A percentile compares a stretch with the other conserved stretches of the same genome.
These are phyloP conservation scores for Bromus sterilis DNA, from an alignment of 176 grass and related monocot genomes.

Conservation along the genomic window DNA sequence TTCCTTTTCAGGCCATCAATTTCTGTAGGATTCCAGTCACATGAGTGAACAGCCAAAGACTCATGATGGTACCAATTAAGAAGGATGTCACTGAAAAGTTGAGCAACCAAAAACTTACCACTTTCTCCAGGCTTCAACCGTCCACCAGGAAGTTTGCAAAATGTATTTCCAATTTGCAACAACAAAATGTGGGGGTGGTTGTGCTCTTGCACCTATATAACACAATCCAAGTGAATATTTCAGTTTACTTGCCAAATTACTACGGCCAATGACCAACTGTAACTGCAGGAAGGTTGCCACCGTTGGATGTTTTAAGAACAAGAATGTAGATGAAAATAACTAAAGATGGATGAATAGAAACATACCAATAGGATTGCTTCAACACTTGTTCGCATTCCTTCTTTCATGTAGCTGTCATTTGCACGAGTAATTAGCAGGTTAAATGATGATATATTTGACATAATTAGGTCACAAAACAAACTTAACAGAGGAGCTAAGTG, in stretches of 20 bases:
- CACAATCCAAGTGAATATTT: neutral
- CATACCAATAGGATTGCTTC: slow-evolving; percentile 87
- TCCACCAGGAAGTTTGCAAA: slow-evolving; percentile 97
- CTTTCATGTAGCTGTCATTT: slow-evolving; percentile 87
- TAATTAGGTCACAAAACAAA: neutral
- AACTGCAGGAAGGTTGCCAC: neutral
- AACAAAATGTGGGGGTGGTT: slow-evolving; percentile 84
- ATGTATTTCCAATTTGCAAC: slow-evolving; percentile 95
- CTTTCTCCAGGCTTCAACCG: slow-evolving; percentile 93
- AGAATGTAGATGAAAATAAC: neutral
- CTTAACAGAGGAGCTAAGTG: neutral
- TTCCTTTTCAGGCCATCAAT: slow-evolving; percentile 90
- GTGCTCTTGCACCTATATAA: slow-evolving; percentile 81
- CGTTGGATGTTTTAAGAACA: neutral
- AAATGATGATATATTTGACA: neutral
- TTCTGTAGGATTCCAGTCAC: slow-evolving; percentile 39
- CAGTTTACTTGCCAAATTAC: neutral
- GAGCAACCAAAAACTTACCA: slow-evolving; percentile 23
- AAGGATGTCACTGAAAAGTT: neutral
- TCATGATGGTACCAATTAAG: neutral
- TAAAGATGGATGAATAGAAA: neutral
- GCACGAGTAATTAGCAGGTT: neutral
- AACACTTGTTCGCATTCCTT: slow-evolving; percentile 95
- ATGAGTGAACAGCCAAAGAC: neutral
- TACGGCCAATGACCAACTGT: neutral